Evolutionary conservation across 352 stramenopile genomes (phyloP).

Genomic region (Phytopythium litorale): DNA sequence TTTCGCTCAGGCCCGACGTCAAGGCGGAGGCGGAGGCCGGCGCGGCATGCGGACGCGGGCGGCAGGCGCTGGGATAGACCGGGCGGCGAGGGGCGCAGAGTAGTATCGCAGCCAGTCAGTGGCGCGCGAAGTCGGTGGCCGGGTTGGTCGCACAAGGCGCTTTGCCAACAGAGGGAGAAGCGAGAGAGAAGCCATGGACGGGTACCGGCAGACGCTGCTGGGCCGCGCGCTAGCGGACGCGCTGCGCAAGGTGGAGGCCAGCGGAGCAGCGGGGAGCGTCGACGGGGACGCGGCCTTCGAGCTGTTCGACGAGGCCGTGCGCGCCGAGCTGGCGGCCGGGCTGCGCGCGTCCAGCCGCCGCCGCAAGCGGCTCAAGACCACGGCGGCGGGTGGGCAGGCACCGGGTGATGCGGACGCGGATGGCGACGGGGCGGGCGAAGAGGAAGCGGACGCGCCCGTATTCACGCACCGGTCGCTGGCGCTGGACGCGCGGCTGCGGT

Average conservation of each 20-base stretch:
- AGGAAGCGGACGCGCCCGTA: not conserved
- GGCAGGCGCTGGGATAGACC: not conserved
- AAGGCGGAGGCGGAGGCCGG: too few relatives aligned
- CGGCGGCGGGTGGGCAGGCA: too few relatives aligned
- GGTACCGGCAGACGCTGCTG: conserved; percentile 54
- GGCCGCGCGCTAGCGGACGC: conserved; percentile 59
- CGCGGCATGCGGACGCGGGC: not conserved
- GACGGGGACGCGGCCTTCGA: conserved; percentile 46
- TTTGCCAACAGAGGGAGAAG: too few relatives aligned
- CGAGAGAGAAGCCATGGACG: conserved; percentile 35
- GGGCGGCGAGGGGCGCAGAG: not conserved
- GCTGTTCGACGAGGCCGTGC: conserved; percentile 52
- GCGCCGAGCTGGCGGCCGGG: conserved; percentile 14
- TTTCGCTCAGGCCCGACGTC: not conserved
- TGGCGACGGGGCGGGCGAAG: not conserved
- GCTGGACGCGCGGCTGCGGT: conserved; percentile 31
- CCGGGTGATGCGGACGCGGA: not conserved
- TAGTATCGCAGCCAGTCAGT: not conserved
- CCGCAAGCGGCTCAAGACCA: not conserved
- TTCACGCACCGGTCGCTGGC: conserved; percentile 53
- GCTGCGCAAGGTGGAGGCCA: conserved; percentile 46
- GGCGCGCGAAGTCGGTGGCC: not conserved
- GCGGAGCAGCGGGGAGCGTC: conserved; percentile 5
- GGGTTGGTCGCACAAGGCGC: not conserved
- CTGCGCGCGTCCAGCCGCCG: not conserved